Percentiles rank a stretch among this genome's conserved stretches.
Conservation (phyloP, 2,329 filamentous ascomycete genomes). For the Mariannaea sp. region DNA sequence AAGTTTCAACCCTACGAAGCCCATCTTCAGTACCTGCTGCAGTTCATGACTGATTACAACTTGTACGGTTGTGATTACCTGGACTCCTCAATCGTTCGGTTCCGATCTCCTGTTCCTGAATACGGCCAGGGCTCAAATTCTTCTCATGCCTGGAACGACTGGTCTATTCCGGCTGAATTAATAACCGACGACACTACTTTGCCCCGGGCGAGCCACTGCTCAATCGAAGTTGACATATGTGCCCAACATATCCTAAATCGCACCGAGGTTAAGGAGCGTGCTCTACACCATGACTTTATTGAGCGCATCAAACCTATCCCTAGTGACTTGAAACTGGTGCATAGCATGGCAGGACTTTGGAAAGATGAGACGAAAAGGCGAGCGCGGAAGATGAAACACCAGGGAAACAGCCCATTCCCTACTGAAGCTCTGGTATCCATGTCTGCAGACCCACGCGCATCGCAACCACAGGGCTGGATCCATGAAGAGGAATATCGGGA, state of each 20-base stretch:
- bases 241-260: slow-evolving; percentile 89
- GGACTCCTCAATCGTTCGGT: slow-evolving; percentile 70
- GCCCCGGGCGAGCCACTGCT: slow-evolving; percentile 83
- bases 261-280: slow-evolving; percentile 72
- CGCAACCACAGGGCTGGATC: slow-evolving; percentile 81
- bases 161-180: slow-evolving; percentile 61
- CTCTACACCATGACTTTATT: slow-evolving; percentile 83
- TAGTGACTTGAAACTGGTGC: slow-evolving; percentile 78
- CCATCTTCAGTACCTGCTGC: slow-evolving; percentile 87
- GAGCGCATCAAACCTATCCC: slow-evolving; percentile 70
- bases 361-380: slow-evolving; percentile 83
- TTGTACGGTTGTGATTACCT: slow-evolving; percentile 92
- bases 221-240: slow-evolving; percentile 86
- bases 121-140: slow-evolving; percentile 64
- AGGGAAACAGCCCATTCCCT: slow-evolving; percentile 76
- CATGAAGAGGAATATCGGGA: slow-evolving; percentile 84
- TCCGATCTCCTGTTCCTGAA: slow-evolving; percentile 76
- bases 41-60: slow-evolving; percentile 99
- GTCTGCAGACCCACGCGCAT: slow-evolving; percentile 79
- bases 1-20: slow-evolving; percentile 92
- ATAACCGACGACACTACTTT: slow-evolving; percentile 64
- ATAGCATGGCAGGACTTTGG: slow-evolving; percentile 95
- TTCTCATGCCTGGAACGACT: slow-evolving; percentile 78
- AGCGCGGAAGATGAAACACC: slow-evolving; percentile 70
- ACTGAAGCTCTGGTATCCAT: slow-evolving; percentile 83